Evolutionary conservation across 169 alveolate genomes (phyloP).

Genomic region (Sarcocystis neurona): DNA sequence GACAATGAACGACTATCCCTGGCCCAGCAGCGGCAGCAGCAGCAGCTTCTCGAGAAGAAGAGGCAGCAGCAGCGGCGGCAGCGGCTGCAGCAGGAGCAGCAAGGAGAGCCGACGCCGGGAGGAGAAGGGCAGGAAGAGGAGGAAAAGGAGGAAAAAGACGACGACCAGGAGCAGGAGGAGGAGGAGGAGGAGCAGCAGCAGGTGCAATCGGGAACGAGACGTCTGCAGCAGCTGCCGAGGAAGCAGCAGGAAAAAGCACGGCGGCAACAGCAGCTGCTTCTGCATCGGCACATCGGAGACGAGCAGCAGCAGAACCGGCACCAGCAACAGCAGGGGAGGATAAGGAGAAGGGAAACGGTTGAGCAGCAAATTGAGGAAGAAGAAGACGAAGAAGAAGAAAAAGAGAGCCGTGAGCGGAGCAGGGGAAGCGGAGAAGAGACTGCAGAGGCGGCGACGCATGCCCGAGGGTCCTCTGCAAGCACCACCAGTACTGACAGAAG

Average conservation of each 20-base stretch:
- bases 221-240: neutral
- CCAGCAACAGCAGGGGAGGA: neutral
- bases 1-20: conserved; percentile 29
- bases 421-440: neutral
- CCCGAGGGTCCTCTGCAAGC: neutral
- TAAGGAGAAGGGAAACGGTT: neutral
- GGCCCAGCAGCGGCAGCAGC: neutral
- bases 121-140: neutral
- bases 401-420: neutral
- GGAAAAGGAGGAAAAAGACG: neutral
- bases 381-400: neutral
- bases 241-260: neutral
- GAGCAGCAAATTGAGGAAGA: neutral
- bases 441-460: neutral
- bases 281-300: neutral
- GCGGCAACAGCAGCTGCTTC: neutral
- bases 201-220: neutral
- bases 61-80: neutral
- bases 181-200: neutral
- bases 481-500: neutral
- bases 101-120: neutral
- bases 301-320: neutral
- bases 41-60: neutral
- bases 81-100: neutral
- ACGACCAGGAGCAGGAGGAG: neutral